Evolutionary conservation across 768 basidiomycete species (phyloP), one percentile per base, ranked within the genome.

Genomic region (Dacryopinax primogenitus): DNA sequence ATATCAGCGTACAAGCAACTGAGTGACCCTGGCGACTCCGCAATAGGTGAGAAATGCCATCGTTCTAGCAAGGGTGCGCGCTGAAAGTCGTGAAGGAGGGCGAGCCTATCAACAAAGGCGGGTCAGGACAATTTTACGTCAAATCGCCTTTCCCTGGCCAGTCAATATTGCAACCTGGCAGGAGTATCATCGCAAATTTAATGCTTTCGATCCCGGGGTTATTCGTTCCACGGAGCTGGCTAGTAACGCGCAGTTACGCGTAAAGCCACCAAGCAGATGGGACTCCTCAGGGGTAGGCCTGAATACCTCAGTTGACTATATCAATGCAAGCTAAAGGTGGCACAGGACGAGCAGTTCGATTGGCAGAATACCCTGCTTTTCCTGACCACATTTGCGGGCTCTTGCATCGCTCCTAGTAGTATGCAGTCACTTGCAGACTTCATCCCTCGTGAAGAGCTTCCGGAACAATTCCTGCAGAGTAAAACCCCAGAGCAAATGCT

Each of bases 291-390:
- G 51, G 26, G 51, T 58, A 30, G 15, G 51, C 32, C 18, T 58
- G 13, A 32, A 32, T 26, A 30, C 18, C 26, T 30, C 4, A 58
- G 9, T 18, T 30, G 26, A 58, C 26, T 44, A 6, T 18, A 18
- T 18, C 51, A 30, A 21, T 2, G 16, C n/a, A 51, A 26, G 15
- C 33, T 64, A 2, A 63, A 37, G 21, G 15, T 37, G 4, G 30
- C 26, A 16, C 63, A 91, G 88, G 88, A 90, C 21, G 80, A 84
- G 68, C 82, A 85, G 41, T 82, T 79, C 36, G 87, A 91, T 69
- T 96, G 92, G 92, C 86, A 89, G 70, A 91, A 93, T 71, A 76
- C 91, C 13, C 86, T 88, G 0, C 75, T 91, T 26, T 90, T 87
- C 74, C 77, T 94, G 37, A 84, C 88, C 2, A 82, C 88, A 0